Evolutionary conservation across 1,284 basidiomycete genomes (phyloP), one percentile per base, ranked within the genome.

Genomic region (Cryptococcus sp.): DNA sequence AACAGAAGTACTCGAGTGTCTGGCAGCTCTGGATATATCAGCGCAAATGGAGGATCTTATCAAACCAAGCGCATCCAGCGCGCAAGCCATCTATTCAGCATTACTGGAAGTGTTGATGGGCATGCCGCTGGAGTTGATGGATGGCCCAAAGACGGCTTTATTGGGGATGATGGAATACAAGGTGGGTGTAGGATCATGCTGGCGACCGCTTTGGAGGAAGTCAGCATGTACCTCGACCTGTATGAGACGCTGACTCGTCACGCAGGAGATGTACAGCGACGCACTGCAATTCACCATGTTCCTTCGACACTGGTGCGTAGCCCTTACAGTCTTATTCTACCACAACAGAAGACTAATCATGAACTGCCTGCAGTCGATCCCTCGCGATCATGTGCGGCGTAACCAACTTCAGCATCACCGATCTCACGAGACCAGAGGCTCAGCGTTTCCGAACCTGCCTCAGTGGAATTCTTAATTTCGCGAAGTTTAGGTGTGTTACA

Each of bases 381-480:
- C 85, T 93, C 40, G 87, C 88, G 1, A 80, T 78, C 47, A 85
- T 87, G 0, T 89, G 91, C n/a, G 83, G 86, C 58, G 83, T 93
- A 49, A 82, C 85, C 60, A 86, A 88, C 73, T 93, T 94, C 75
- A 86, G 82, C 61, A 81, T 89, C 51, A 84, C 83, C 62, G 93
- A 95, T 67, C 75, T 95, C 10, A 82, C 83, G 50, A 82, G 82
- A 48, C 92, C 92, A 1, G 87, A 89, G 25, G 80, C 85, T 20
- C 82, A 85, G 38, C 85, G 91, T 23, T 88, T 91, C 0, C 81
- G 86, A 16, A 81, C 83, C 50, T 82, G 90, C 46, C 82, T 96
- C 58, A 91, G 90, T 42, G 92, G 88, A 0, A 88, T 96, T 62
- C 88, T 94, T 81, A 96, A 96, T 78, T 92, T 93, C 76, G 85